A percentile compares a stretch with the other conserved stretches of the same genome.
Conservation (phyloP, 2,329 filamentous ascomycete species). For the Seiridium unicorne region DNA sequence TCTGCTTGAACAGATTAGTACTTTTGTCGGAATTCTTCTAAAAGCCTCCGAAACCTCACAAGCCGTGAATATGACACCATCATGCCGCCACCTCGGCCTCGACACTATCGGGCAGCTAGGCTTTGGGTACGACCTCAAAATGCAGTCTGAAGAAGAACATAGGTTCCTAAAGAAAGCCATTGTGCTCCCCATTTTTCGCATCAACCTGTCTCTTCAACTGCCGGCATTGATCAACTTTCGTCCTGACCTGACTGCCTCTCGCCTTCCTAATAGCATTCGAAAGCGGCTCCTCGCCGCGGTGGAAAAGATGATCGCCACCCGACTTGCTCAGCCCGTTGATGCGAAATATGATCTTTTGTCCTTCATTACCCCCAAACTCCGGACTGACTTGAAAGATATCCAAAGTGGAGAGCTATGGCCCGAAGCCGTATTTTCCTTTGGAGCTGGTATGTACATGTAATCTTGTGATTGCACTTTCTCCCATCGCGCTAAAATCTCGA, state of each 20-base stretch:
- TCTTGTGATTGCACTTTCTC: constrained; percentile 2
- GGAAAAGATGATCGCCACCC: too few relatives aligned
- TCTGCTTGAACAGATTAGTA: not conserved
- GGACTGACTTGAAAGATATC: too few relatives aligned
- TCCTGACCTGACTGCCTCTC: too few relatives aligned
- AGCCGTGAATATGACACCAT: constrained; percentile 16
- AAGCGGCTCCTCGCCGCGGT: too few relatives aligned
- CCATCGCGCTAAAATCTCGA: constrained; percentile 7
- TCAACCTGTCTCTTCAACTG: constrained; percentile 1
- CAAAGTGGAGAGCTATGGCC: too few relatives aligned
- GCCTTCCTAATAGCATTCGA: too few relatives aligned
- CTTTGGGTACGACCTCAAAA: constrained; percentile 18
- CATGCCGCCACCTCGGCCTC: constrained; percentile 11
- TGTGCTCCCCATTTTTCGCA: not conserved
- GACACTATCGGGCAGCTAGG: constrained; percentile 18
- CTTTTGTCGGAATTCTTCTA: constrained; percentile 3
- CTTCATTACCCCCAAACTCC: too few relatives aligned
- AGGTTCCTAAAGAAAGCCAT: constrained; percentile 6
- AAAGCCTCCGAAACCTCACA: constrained; percentile 3
- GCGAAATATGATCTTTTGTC: too few relatives aligned
- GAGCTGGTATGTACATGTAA: not conserved
- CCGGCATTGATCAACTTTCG: not conserved
- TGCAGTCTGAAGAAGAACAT: constrained; percentile 14
- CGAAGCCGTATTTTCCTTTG: too few relatives aligned
- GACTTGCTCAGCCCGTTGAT: too few relatives aligned